Evolutionary conservation across 257 asterid species (phyloP).

Genomic region (Oldenlandia corymbosa): DNA sequence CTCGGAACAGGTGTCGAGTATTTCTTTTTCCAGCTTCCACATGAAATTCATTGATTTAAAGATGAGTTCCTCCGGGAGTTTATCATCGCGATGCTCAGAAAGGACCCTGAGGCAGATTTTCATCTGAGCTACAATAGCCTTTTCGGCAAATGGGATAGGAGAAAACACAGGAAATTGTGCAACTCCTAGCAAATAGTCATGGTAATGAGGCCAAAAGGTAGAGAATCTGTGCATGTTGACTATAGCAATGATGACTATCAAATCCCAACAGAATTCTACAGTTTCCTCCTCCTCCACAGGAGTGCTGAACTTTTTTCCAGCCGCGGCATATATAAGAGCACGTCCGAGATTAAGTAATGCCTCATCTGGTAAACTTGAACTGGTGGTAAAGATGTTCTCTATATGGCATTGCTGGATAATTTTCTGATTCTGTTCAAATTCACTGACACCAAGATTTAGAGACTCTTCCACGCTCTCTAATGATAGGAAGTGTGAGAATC

Average conservation of each 20-base stretch:
- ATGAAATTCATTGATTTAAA: conserved; percentile 74
- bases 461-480: conserved; percentile 86
- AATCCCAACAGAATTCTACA: conserved; percentile 83
- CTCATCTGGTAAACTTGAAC: conserved; percentile 64
- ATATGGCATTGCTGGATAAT: conserved; percentile 83
- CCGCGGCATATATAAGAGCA: conserved; percentile 68
- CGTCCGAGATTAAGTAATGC: conserved; percentile 76
- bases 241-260: conserved; percentile 39
- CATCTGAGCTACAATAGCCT: conserved; percentile 58
- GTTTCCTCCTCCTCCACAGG: conserved; percentile 86
- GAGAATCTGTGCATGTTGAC: conserved; percentile 61
- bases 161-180: conserved; percentile 76
- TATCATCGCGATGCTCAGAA: conserved; percentile 40
- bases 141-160: conserved; percentile 67
- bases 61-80: conserved; percentile 60
- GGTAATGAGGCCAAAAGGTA: conserved; percentile 74
- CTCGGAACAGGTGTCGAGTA: conserved; percentile 74
- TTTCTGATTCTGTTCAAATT: conserved; percentile 71
- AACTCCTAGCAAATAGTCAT: conserved; percentile 64
- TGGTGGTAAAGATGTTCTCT: conserved; percentile 66
- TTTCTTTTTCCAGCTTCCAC: conserved; percentile 86
- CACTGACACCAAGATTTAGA: conserved; percentile 66
- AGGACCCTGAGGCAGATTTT: conserved; percentile 66
- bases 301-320: conserved; percentile 78
- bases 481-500: conserved; percentile 57